Base-by-base conservation (phyloP, 768 basidiomycete species). In the Favolaschia claudopus region DNA sequence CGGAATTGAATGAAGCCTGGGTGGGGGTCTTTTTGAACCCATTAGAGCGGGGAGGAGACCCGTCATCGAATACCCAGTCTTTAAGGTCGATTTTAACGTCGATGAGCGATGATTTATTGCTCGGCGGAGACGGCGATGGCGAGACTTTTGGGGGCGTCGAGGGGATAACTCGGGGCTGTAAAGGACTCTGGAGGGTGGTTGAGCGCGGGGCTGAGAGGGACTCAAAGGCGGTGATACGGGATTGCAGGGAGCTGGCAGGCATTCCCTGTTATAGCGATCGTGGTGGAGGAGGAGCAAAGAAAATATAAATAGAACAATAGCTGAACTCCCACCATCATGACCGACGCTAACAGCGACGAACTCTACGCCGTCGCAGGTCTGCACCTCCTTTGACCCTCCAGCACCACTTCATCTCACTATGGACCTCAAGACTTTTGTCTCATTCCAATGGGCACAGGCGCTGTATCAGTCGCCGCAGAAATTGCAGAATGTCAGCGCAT, bases 341-440 rank as follows among this genome's bases (percentile, higher is more conserved):
- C 59, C n/a, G 85, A n/a, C n/a, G n/a, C n/a, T n/a, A n/a, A n/a
- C n/a, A n/a, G n/a, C n/a, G n/a, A 31, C 29, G 58, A 91, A 53
- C 83, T 93, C 43, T 93, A 92, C 69, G 91, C 89, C 20, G 86
- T 91, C 36, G 92, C 91, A 74, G 92, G 91, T 86, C 73, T 19
- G 40, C 37, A 19, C 24, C 40, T 24, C 10, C 13, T 52, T 48
- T 24, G 22, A 34, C 32, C 24, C 42, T 22, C 43, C 39, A n/a
- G n/a, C 5, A 40, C 37, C 25, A 34, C 43, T 2, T 62, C 32
- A 32, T 34, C 54, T 42, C 36, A 61, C 48, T 28, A 34, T 19
- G n/a, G n/a, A n/a, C n/a, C 34, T 25, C 33, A 58, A 93, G 93
- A 95, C 72, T 94, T 96, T 69, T 95, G 93, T 68, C 84, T 95